Evolutionary conservation across 352 stramenopile genomes (phyloP), one percentile per base, ranked within the genome.

Genomic region (Blastocystis sp.): DNA sequence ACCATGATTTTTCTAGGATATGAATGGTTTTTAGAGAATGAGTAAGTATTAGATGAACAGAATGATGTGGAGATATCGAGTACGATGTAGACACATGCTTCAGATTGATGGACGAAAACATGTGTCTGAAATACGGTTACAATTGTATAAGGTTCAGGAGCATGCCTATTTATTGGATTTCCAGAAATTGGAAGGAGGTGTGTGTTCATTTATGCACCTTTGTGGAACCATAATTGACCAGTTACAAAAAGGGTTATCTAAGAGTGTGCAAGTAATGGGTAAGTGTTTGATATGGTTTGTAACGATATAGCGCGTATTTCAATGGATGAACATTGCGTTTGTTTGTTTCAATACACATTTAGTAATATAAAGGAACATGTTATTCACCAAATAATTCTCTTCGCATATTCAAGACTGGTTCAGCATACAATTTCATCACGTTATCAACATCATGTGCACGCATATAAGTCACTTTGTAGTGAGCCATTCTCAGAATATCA

Each of bases 111-210:
- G 35, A 2, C 27, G 27, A 19, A 51, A 66, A 46, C 37, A 35
- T 12, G 27, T 88, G 19, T 49, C 90, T 1, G 71, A 91, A 14
- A 78, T 91, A 49, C 16, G 54, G 9, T 27, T 91, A 19, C 88
- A 89, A 49, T 78, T 92, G 35, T 90, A 88, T 66, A 83, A 92
- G 89, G 93, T 96, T 27, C 96, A 99, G 90, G 94, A 98, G 88
- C 96, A 96, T 89, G 98, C 98, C 89, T 99, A 98, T 88, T 89
- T 99, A 58, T 91, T 99, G 24, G 96, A 99, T 90, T 98, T 99
- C 89, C 95, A 98, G 88, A 92, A 92, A 46, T 89, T 95, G 57
- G 93, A 96, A 63, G 96, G 96, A 42, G 97, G 98, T 90, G 94
- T 94, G 66, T 98, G 98, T 90, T 98, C 94, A 51, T 99, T 98